Percentiles rank a stretch among this genome's conserved stretches.
phyloP scores from a whole-genome alignment of 805 yeast species.

The Yarrowia bubula region DNA sequence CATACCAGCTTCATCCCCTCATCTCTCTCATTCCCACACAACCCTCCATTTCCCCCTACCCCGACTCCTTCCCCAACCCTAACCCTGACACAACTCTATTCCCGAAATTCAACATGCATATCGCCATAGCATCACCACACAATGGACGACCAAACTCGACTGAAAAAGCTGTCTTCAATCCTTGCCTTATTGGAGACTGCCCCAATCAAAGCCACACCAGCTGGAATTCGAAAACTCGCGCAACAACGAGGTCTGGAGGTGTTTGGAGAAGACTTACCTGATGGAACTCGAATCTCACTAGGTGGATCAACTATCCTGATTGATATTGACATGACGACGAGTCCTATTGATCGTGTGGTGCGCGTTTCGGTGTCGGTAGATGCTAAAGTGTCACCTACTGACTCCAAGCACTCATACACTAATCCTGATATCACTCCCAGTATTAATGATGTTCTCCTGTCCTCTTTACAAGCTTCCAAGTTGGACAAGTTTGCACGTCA shows the following conservation, averaged over 20 bases:
- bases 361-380: constrained; percentile 37
- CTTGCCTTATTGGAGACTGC: constrained; percentile 34
- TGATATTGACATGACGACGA: constrained; percentile 36
- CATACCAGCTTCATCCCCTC: too few species aligned
- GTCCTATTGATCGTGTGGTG: constrained; percentile 31
- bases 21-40: too few species aligned
- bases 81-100: background rate
- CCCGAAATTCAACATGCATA: background rate
- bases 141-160: constrained; percentile 8
- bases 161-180: background rate
- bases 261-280: constrained; percentile 39
- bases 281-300: constrained; percentile 40
- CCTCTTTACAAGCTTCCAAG: constrained; percentile 36
- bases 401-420: constrained; percentile 33
- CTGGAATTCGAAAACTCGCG: constrained; percentile 40
- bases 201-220: constrained; percentile 41
- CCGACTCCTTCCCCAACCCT: background rate
- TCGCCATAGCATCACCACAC: background rate
- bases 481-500: constrained; percentile 39
- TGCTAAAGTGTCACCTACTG: constrained; percentile 31
- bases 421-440: constrained; percentile 32
- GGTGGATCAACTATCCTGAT: constrained; percentile 43
- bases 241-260: constrained; percentile 38
- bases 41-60: too few species aligned
- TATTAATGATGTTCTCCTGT: constrained; percentile 34